Evolutionary conservation across 257 asterid genomes (phyloP), one percentile per base, ranked within the genome.

Genomic region (Catharanthus roseus): DNA sequence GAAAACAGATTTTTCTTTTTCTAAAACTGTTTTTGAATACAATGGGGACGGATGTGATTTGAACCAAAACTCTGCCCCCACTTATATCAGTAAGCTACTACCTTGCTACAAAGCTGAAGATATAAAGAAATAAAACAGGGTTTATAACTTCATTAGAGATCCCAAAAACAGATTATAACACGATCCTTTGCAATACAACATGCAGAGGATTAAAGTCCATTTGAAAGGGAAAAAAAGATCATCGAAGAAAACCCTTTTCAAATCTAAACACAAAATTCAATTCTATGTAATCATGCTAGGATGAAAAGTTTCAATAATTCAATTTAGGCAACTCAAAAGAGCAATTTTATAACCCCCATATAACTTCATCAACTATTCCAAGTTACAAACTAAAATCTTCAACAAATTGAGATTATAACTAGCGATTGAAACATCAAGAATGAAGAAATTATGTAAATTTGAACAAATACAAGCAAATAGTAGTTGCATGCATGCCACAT

Each of bases 401-500:
- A 16, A 50, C 55, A 50, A 19, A 50, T 28, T 56, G 63, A 56
- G 63, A 56, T 13, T 18, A 58, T 6, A 58, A 58, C 23, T 5
- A 24, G 21, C 2, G 28, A 2, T n/a, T 24, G 28, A 26, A 29
- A 56, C 10, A 28, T 56, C 19, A 28, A 6, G 8, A 10, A 10
- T 26, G 63, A 28, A 56, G 63, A 56, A 56, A 56, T 3, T 28
- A 3, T 15, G 13, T 8, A 62, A 34, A 28, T 62, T 19, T 11
- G 33, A 34, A 62, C 7, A 2, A 34, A 19, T 6, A 29, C 4
- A 41, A 1, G 65, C 31, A 18, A 31, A 60, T 16, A 34, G 6
- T 61, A 9, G 67, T 61, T 61, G 67, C 67, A 62, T 62, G 67
- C 67, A 34, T 19, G 67, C 67, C 47, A 36, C 29, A 34, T 34